A percentile compares a stretch with the other conserved stretches of the same genome.
Conservation (phyloP, 495 filamentous ascomycete genomes). For the Amphirosellinia nigrospora region DNA sequence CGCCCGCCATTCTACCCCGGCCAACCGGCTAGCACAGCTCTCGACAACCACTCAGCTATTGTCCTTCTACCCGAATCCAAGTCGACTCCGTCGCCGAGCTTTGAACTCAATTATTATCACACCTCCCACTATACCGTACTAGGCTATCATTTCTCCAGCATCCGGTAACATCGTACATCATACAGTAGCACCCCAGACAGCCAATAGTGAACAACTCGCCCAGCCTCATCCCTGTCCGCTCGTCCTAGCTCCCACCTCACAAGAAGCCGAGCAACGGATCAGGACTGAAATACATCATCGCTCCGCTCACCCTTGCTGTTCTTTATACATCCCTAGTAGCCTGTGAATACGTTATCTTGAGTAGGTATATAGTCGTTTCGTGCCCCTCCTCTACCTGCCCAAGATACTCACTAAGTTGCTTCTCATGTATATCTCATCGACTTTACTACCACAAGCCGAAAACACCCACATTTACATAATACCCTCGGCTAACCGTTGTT, state of each 20-base stretch:
- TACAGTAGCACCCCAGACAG: background rate
- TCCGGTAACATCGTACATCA: constrained; percentile 20
- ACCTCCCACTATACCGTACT: constrained; percentile 3
- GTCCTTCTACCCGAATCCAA: constrained; percentile 40
- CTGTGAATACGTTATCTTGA: background rate
- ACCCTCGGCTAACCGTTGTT: constrained; percentile 13
- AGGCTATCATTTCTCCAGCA: background rate
- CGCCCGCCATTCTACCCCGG: constrained; percentile 22
- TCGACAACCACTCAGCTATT: constrained; percentile 39
- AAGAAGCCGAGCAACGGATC: constrained; percentile 24
- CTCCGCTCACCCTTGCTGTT: constrained; percentile 19
- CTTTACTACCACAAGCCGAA: constrained; percentile 3
- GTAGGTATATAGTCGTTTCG: constrained; percentile 23
- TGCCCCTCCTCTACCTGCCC: constrained; percentile 15
- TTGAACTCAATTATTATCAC: constrained; percentile 27
- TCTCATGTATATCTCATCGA: background rate
- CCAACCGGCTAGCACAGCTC: constrained; percentile 36
- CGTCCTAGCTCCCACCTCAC: constrained; percentile 11
- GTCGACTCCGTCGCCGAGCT: constrained; percentile 32
- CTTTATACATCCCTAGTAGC: background rate
- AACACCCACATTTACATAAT: constrained; percentile 17
- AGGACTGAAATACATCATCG: constrained; percentile 25
- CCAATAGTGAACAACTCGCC: background rate
- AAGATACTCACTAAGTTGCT: background rate
- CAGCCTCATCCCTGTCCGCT: constrained; percentile 17